A percentile compares a stretch with the other conserved stretches of the same genome.
Evolutionary conservation across 2,329 filamentous ascomycete species (phyloP).

Genomic region (Rugonectria rugulosa): DNA sequence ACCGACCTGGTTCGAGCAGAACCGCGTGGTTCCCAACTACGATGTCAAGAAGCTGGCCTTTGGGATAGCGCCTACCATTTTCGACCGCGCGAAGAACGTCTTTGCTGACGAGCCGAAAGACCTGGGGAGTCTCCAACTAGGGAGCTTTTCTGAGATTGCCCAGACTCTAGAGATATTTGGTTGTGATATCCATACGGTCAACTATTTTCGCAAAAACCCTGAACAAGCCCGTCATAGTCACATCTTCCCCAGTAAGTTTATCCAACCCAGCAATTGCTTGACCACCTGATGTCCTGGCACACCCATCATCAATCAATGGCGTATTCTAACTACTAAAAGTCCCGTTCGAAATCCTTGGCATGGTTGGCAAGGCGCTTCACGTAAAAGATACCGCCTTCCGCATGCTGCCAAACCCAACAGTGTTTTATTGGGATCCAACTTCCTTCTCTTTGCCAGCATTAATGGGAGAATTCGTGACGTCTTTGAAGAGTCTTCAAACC

Average conservation of each 20-base stretch:
- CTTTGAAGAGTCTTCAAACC: neutral
- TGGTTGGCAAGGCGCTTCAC: constrained; percentile 48
- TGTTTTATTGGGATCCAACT: constrained; percentile 30
- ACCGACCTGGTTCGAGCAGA: constrained; percentile 44
- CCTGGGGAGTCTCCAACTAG: constrained; percentile 41
- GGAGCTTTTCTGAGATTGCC: constrained; percentile 43
- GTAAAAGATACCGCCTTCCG: constrained; percentile 48
- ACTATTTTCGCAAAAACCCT: constrained; percentile 37
- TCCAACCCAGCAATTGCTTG: neutral
- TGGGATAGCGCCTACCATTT: constrained; percentile 51
- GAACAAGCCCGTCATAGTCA: constrained; percentile 28
- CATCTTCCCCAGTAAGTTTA: constrained; percentile 26
- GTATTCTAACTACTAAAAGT: constrained; percentile 4
- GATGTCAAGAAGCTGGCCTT: constrained; percentile 51
- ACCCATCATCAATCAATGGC: no score
- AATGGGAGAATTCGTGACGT: constrained; percentile 17
- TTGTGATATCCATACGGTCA: constrained; percentile 45
- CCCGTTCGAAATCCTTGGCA: constrained; percentile 45
- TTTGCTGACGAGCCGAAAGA: constrained; percentile 33
- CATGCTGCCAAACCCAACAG: constrained; percentile 51
- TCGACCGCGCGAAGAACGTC: constrained; percentile 34
- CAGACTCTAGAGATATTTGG: constrained; percentile 50
- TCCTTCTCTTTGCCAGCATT: constrained; percentile 25
- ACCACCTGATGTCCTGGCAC: no score
- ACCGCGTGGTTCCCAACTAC: constrained; percentile 46